Base-by-base conservation (phyloP, 2,329 filamentous ascomycete species). In the Hypoxylon rubiginosum region DNA sequence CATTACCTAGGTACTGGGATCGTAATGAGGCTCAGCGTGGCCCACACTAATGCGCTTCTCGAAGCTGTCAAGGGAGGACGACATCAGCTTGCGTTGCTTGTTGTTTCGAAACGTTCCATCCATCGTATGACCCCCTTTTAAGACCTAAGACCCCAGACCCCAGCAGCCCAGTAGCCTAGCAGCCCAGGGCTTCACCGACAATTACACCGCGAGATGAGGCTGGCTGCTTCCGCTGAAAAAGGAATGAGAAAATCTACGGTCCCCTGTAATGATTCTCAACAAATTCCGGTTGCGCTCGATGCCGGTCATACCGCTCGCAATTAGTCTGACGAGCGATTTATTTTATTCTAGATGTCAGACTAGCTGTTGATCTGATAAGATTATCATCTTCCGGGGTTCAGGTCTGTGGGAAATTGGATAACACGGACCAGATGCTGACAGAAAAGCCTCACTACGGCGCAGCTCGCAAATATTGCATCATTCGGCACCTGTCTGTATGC, bases 251-350 rank as follows among this genome's bases (percentile, higher is more conserved):
- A 15, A 3, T 36, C 15, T 36, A 36, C 34, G 34, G 28, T 61
- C 19, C 43, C 57, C 46, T 62, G 54, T 52, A 61, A 34, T 24
- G 11, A 19, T 48, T 54, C 58, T 60, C 67, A 66, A 67, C 61
- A 62, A 62, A n/a, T 28, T 68, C 66, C 59, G 64, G 58, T 21
- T 45, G 17, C 41, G 39, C 41, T 58, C 34, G 48, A 62, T 21
- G 49, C 65, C 65, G 62, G 68, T 73, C 64, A 72, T 67, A 68
- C 72, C 69, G 72, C 62, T 62, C 69, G 63, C 67, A 45, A 62
- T 50, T 60, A 65, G 54, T 64, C 50, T 63, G 41, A 63, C 50
- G 56, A 61, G 54, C 45, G n/a, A 64, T 62, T 68, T 58, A 26
- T 34, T 24, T 21, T 51, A 21, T 19, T 36, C 36, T 32, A 45